These are phyloP conservation scores for Leucoagaricus sp. DNA, from an alignment of 1,284 basidiomycete species.

Conservation along the genomic window DNA sequence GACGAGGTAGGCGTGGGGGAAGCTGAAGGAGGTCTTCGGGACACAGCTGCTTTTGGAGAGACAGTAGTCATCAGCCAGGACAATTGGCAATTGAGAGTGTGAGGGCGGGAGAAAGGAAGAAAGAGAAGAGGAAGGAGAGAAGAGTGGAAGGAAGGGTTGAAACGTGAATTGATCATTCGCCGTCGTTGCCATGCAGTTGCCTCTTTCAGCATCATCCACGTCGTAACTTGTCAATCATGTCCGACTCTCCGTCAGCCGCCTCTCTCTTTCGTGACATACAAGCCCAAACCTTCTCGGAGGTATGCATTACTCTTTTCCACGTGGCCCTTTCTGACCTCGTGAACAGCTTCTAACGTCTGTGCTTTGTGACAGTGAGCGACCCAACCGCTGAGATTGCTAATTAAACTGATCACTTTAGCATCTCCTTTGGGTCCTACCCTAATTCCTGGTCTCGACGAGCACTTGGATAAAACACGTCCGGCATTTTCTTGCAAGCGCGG, in stretches of 20 bases:
- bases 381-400: background rate
- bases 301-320: slow-evolving; percentile 17
- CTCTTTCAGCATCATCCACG: slow-evolving; percentile 2
- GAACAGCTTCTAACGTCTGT: slow-evolving; percentile 16
- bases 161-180: slow-evolving; percentile 1
- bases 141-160: background rate
- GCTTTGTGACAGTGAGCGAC: slow-evolving; percentile 10
- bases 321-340: slow-evolving; percentile 5
- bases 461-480: slow-evolving; percentile 23
- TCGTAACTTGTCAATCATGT: slow-evolving; percentile 5
- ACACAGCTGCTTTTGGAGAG: slow-evolving; percentile 30
- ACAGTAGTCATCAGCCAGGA: slow-evolving; percentile 34
- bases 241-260: background rate
- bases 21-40: slow-evolving; percentile 37
- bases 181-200: slow-evolving; percentile 12
- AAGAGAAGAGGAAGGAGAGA: slow-evolving; percentile 8
- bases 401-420: background rate
- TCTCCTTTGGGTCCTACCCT: slow-evolving; percentile 28
- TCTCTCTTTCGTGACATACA: slow-evolving; percentile 24
- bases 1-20: slow-evolving; percentile 46
- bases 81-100: slow-evolving; percentile 4
- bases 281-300: slow-evolving; percentile 51
- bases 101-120: background rate
- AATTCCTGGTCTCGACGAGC: slow-evolving; percentile 34
- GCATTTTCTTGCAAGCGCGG: slow-evolving; percentile 44